A percentile compares a stretch with the other conserved stretches of the same genome.
These are phyloP conservation scores for Zygoascus sp. DNA, from an alignment of 1,139 yeast genomes.

Conservation along the genomic window DNA sequence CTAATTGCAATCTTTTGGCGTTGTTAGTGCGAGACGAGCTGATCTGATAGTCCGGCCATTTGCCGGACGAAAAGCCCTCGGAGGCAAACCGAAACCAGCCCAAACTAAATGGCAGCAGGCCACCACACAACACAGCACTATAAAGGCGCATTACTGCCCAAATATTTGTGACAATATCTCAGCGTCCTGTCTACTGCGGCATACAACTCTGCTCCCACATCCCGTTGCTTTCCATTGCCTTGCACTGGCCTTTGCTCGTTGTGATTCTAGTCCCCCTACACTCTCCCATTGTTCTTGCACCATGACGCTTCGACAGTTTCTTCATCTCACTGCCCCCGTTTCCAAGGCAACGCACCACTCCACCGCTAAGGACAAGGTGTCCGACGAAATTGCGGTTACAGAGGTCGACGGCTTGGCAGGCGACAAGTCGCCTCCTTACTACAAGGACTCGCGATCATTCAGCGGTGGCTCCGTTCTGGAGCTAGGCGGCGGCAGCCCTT, in stretches of 20 bases:
- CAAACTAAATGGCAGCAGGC: too few relatives aligned
- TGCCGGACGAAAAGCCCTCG: not conserved
- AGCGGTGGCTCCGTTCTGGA: constrained; percentile 3
- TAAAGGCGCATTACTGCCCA: too few relatives aligned
- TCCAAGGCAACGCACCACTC: not conserved
- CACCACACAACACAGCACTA: too few relatives aligned
- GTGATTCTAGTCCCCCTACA: not conserved
- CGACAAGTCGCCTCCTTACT: not conserved
- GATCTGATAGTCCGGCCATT: not conserved
- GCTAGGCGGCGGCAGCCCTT: not conserved
- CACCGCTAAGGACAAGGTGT: not conserved
- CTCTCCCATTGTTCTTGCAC: not conserved
- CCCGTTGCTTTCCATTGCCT: not conserved
- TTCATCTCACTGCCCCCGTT: not conserved
- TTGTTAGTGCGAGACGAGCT: not conserved
- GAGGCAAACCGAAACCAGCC: not conserved
- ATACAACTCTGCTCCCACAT: not conserved
- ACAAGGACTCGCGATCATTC: constrained; percentile 1
- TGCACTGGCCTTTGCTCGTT: too few relatives aligned
- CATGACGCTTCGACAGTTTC: not conserved
- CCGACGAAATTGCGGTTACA: not conserved
- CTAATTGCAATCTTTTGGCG: not conserved
- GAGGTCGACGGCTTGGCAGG: not conserved
- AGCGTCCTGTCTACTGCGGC: too few relatives aligned
- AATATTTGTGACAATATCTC: not conserved